phyloP scores from a whole-genome alignment of 2,329 filamentous ascomycete genomes.

The Botryotinia calthae region DNA sequence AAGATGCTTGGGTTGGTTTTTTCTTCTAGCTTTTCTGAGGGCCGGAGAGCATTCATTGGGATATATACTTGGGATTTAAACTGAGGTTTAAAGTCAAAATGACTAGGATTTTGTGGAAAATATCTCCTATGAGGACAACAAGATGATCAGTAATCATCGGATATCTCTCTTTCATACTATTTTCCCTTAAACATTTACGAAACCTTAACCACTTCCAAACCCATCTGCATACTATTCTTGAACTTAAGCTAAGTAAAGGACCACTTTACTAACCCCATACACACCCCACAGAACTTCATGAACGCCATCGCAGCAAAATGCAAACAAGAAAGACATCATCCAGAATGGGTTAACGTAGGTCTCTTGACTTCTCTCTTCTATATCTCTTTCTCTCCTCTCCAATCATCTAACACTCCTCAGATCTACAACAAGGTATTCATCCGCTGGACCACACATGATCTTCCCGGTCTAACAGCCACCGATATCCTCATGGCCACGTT shows the following conservation, averaged over 20 bases:
- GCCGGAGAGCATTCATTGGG: neutral
- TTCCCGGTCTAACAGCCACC: conserved; percentile 61
- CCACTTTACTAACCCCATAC: neutral
- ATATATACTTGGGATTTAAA: neutral
- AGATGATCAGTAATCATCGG: neutral
- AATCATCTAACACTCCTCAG: conserved; percentile 39
- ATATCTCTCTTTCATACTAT: neutral
- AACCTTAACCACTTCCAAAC: neutral
- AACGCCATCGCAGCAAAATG: conserved; percentile 67
- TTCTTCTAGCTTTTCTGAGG: neutral
- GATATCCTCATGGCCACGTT: conserved; percentile 61
- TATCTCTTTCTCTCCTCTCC: neutral
- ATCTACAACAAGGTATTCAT: conserved; percentile 69
- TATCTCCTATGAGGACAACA: no score
- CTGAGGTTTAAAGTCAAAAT: no score
- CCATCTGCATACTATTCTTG: neutral
- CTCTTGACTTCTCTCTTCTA: neutral
- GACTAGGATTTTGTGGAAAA: no score
- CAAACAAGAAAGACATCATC: conserved; percentile 67
- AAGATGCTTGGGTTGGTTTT: conserved; percentile 59
- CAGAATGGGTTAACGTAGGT: conserved; percentile 71
- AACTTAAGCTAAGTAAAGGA: neutral
- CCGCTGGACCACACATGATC: conserved; percentile 71
- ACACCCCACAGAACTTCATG: conserved; percentile 64
- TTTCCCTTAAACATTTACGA: neutral